Base-by-base conservation (phyloP, 306 rosid genomes). In the Inga leiocalycina region DNA sequence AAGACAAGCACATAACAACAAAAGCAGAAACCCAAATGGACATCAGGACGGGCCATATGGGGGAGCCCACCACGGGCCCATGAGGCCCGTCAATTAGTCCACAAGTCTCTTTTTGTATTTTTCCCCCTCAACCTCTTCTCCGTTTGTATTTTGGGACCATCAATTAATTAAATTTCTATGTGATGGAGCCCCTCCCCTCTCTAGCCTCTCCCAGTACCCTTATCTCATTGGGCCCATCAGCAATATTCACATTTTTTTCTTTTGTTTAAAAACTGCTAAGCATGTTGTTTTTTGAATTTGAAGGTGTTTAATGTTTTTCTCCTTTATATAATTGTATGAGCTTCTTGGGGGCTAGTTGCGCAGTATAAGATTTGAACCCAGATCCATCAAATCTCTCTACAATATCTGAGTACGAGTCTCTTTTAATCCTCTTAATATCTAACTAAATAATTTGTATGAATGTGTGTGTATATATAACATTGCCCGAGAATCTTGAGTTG, bases 1-100 rank as follows among this genome's bases (percentile, higher is more conserved):
- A 43, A 44, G 75, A 71, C 75, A 71, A 71, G 75, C 19, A 71
- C 35, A 71, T 17, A 46, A 10, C 54, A 71, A 71, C 75, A 71
- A 43, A 43, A 71, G 6, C 52, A 71, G 35, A 71, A 71, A 44
- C 35, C 48, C 48, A 24, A 35, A 3, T 3, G 44, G 35, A 71
- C 34, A 71, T 37, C 3, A 19, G 22, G 45, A 67, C 44, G 4
- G 43, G 71, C 72, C 72, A 39, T 1, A 20, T 3, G 73, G 48
- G 73, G 73, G 46, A 69, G 51, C 74, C 51, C 32, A 69, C 74
- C 49, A 32, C 4, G 43, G 71, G 43, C 71, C 71, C 71, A 65
- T 14, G 41, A 14, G 71, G 15, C 39, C 71, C 43, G 14, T 32
- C 71, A 30, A 13, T 65, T n/a, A 65, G 71, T 32, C n/a, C n/a